Percentiles rank a stretch among this genome's conserved stretches.
Conservation (phyloP, 805 yeast genomes). For the Yamadazyma endophytica region DNA sequence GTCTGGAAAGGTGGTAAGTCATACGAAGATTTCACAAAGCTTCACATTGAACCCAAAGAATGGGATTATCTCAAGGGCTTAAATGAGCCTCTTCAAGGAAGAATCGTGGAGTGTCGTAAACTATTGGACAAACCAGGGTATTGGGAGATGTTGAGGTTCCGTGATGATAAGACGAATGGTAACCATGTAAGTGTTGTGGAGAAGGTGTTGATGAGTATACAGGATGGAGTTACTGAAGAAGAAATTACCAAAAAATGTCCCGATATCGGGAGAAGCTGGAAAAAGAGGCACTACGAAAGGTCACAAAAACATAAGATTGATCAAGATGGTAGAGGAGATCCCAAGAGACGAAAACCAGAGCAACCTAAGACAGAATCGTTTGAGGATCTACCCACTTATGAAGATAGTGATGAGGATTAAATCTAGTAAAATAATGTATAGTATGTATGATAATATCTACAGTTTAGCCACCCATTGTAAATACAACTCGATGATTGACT, state of each 20-base stretch:
- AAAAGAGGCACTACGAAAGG: slow-evolving; percentile 46
- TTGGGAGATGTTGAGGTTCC: slow-evolving; percentile 84
- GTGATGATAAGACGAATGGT: slow-evolving; percentile 90
- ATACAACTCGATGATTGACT: too few relatives aligned
- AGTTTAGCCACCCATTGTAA: too few relatives aligned
- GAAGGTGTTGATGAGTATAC: slow-evolving; percentile 78
- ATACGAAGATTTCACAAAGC: slow-evolving; percentile 64
- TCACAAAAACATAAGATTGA: slow-evolving; percentile 13
- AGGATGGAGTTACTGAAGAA: slow-evolving; percentile 78
- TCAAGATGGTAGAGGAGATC: slow-evolving; percentile 1
- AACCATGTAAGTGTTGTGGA: slow-evolving; percentile 79
- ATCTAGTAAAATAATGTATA: background rate
- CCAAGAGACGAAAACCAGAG: slow-evolving; percentile 9
- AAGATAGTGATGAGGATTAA: slow-evolving; percentile 33
- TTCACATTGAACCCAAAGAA: slow-evolving; percentile 62
- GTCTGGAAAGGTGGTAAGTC: slow-evolving; percentile 73
- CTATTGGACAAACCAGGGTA: slow-evolving; percentile 51
- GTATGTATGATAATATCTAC: too few relatives aligned
- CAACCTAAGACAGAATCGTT: slow-evolving; percentile 11
- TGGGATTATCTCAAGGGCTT: slow-evolving; percentile 73
- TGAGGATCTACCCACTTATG: slow-evolving; percentile 37
- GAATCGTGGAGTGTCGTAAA: slow-evolving; percentile 81
- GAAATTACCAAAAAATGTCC: slow-evolving; percentile 62
- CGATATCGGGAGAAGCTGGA: slow-evolving; percentile 59
- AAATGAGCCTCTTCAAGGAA: slow-evolving; percentile 80